Conservation (phyloP, 2,329 filamentous ascomycete species). For the Colletotrichum sojae region DNA sequence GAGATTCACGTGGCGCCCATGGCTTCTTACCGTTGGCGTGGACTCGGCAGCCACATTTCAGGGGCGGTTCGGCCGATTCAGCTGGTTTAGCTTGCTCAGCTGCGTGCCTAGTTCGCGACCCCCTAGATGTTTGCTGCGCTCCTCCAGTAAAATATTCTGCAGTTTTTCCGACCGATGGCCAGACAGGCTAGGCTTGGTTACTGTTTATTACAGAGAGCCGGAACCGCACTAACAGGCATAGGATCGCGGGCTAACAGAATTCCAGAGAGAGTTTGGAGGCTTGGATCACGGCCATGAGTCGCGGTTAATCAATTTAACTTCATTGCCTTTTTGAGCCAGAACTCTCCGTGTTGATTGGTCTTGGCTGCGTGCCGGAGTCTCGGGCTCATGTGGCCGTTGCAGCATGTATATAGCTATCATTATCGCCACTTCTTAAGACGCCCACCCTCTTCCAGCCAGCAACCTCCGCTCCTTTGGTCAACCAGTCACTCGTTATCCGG, state of each 20-base stretch:
- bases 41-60: too few species aligned
- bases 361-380: conserved; percentile 13
- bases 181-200: not conserved
- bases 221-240: not conserved
- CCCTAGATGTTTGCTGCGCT: too few species aligned
- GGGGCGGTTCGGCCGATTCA: too few species aligned
- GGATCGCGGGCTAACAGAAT: not conserved
- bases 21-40: too few species aligned
- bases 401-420: conserved; percentile 30
- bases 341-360: conserved; percentile 1
- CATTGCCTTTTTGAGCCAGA: conserved; percentile 24
- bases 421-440: not conserved
- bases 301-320: conserved; percentile 38
- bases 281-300: conserved; percentile 6
- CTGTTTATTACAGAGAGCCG: not conserved
- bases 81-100: too few species aligned
- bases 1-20: too few species aligned
- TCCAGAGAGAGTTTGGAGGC: not conserved
- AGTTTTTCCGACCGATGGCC: not conserved
- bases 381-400: conserved; percentile 1
- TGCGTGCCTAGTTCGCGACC: too few species aligned
- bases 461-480: conserved; percentile 13
- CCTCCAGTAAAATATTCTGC: too few species aligned
- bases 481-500: conserved; percentile 13
- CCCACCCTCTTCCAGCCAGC: too few species aligned